phyloP scores from a whole-genome alignment of 2,329 filamentous ascomycete species.

The Rhynchosporium graminicola region DNA sequence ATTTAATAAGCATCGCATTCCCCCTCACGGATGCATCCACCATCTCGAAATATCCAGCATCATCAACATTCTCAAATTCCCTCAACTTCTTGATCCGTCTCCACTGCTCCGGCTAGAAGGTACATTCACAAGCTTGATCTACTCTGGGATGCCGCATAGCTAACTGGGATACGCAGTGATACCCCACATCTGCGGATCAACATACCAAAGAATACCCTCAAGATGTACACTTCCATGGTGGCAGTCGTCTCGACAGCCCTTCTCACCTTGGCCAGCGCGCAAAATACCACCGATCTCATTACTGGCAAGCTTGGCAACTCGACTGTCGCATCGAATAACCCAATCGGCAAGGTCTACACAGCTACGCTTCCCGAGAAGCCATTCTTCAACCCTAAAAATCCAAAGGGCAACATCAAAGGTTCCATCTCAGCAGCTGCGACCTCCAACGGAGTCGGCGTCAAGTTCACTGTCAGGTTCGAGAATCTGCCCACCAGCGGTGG shows the following conservation, averaged over 20 bases:
- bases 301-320: slow-evolving; percentile 50
- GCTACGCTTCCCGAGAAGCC: slow-evolving; percentile 52
- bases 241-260: slow-evolving; percentile 25
- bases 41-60: neutral
- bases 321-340: slow-evolving; percentile 55
- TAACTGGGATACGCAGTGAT: slow-evolving; percentile 3
- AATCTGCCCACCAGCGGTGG: slow-evolving; percentile 59
- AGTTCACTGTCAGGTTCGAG: slow-evolving; percentile 55
- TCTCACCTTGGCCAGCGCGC: slow-evolving; percentile 25
- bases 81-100: neutral
- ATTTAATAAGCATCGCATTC: slow-evolving; percentile 14
- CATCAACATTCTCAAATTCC: slow-evolving; percentile 16
- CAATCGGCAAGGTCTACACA: slow-evolving; percentile 53
- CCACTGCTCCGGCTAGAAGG: neutral
- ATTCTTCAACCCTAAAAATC: slow-evolving; percentile 49
- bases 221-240: slow-evolving; percentile 27
- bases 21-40: neutral
- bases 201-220: slow-evolving; percentile 16
- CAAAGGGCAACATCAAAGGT: slow-evolving; percentile 57
- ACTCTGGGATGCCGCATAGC: slow-evolving; percentile 8
- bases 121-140: neutral
- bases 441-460: slow-evolving; percentile 55
- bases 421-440: slow-evolving; percentile 50
- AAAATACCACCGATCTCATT: slow-evolving; percentile 29
- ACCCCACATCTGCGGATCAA: neutral